phyloP scores from a whole-genome alignment of 75 land plant genomes.

The Cryptomeria japonica region DNA sequence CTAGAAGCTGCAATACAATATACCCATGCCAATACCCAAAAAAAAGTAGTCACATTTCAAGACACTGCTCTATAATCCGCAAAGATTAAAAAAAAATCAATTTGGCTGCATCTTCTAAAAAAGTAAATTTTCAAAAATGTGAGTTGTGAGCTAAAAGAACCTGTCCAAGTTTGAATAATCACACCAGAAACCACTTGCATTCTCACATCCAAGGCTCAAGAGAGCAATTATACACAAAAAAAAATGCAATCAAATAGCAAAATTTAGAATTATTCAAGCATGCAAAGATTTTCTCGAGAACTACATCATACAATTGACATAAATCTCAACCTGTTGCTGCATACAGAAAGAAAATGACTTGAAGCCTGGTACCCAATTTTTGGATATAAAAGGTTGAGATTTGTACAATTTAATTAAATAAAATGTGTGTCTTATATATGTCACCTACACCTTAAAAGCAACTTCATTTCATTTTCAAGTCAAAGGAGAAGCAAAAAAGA shows the following conservation, averaged over 20 bases:
- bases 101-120: background rate
- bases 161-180: background rate
- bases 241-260: too few species aligned
- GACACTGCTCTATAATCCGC: background rate
- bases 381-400: background rate
- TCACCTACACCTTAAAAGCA: too few species aligned
- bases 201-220: background rate
- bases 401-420: too few species aligned
- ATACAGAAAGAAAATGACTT: too few species aligned
- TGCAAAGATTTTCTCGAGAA: background rate
- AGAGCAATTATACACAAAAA: background rate
- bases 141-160: background rate
- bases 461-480: too few species aligned
- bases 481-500: too few species aligned
- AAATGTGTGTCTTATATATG: too few species aligned
- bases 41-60: background rate
- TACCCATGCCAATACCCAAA: background rate
- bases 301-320: background rate
- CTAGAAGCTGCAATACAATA: slow-evolving; percentile 51
- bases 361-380: background rate
- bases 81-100: background rate
- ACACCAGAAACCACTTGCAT: background rate
- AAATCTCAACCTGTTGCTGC: background rate
- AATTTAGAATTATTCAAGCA: background rate
- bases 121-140: background rate